Evolutionary conservation across 768 basidiomycete species (phyloP).

Genomic region (Lepiota subincarnata): DNA sequence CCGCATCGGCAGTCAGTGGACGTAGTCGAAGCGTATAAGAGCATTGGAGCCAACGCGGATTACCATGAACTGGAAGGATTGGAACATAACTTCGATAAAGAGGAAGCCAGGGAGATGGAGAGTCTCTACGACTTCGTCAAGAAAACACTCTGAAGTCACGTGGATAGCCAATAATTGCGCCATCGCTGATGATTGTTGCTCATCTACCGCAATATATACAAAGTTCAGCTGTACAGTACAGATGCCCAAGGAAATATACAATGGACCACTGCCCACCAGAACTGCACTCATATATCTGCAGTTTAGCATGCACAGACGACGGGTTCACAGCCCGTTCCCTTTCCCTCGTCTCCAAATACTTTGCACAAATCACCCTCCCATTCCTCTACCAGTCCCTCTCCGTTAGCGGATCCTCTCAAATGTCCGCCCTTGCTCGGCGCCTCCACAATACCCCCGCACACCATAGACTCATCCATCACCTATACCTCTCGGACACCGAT

Average conservation of each 20-base stretch:
- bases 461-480: conserved; percentile 35
- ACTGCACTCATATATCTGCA: conserved; percentile 40
- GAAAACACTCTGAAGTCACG: conserved; percentile 3
- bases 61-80: conserved; percentile 31
- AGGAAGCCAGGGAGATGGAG: conserved; percentile 28
- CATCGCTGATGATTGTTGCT: conserved; percentile 12
- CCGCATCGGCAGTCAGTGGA: conserved; percentile 29
- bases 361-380: conserved; percentile 32
- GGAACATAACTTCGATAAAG: conserved; percentile 32
- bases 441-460: conserved; percentile 31
- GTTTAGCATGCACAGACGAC: conserved; percentile 37
- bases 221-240: background rate
- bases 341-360: conserved; percentile 35
- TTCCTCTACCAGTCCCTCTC: conserved; percentile 38
- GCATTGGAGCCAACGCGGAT: conserved; percentile 17
- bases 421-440: conserved; percentile 23
- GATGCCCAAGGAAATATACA: background rate
- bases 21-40: conserved; percentile 27
- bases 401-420: conserved; percentile 24
- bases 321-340: conserved; percentile 34
- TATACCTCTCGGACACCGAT: conserved; percentile 38
- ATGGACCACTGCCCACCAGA: conserved; percentile 41
- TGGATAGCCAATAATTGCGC: conserved; percentile 10
- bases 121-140: conserved; percentile 28
- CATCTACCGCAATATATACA: conserved; percentile 1